A percentile compares a stretch with the other conserved stretches of the same genome.
Evolutionary conservation across 164 flowering plant species (phyloP).

Genomic region (Warburgia ugandensis): DNA sequence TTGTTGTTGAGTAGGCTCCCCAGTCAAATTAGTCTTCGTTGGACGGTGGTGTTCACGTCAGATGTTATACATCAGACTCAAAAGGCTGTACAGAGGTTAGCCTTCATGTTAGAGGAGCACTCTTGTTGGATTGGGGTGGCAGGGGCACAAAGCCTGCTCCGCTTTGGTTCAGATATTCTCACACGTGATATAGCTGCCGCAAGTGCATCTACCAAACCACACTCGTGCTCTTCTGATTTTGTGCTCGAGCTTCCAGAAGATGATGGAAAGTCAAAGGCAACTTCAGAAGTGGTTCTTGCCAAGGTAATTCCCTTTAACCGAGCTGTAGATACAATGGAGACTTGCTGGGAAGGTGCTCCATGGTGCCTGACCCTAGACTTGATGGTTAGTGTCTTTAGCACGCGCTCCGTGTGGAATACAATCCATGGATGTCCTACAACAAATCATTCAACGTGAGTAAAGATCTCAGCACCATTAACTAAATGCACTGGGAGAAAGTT

Average conservation of each 20-base stretch:
- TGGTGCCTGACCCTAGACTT: constrained; percentile 42
- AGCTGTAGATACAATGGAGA: constrained; percentile 5
- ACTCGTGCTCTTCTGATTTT: constrained; percentile 43
- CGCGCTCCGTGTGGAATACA: constrained; percentile 64
- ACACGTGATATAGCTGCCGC: constrained; percentile 80
- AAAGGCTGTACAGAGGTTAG: constrained; percentile 90
- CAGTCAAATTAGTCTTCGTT: background rate
- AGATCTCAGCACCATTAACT: background rate
- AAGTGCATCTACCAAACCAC: constrained; percentile 66
- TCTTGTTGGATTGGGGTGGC: constrained; percentile 60
- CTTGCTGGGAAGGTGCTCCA: constrained; percentile 14
- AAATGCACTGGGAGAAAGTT: background rate
- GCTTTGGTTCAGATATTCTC: constrained; percentile 76
- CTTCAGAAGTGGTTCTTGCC: constrained; percentile 7
- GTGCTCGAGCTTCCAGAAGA: constrained; percentile 18
- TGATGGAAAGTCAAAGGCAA: background rate
- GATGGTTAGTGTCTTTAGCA: constrained; percentile 39
- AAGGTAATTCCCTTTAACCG: constrained; percentile 12
- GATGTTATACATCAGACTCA: constrained; percentile 27
- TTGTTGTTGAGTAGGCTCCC: constrained; percentile 1
- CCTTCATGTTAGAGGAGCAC: constrained; percentile 68
- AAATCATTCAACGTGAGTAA: background rate
- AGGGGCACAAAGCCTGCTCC: constrained; percentile 69
- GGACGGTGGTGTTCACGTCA: constrained; percentile 8
- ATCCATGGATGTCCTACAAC: constrained; percentile 93